phyloP scores from a whole-genome alignment of 148 eudicot genomes.

The Tetragonia tetragonoides region DNA sequence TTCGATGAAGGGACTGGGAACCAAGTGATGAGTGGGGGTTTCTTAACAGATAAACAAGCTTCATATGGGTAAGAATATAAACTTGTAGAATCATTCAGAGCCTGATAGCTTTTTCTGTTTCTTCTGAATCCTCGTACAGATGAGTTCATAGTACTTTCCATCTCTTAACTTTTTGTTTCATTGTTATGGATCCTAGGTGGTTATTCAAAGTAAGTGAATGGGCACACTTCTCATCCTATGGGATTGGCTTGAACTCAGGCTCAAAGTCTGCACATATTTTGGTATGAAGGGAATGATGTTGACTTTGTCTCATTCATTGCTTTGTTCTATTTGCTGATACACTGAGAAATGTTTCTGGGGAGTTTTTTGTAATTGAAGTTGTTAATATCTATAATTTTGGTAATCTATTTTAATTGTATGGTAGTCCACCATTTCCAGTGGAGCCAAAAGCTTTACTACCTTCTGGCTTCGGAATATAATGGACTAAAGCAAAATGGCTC shows the following conservation, averaged over 20 bases:
- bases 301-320: not conserved
- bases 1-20: slow-evolving; percentile 95
- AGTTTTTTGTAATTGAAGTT: too few species aligned
- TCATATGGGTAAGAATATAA: slow-evolving; percentile 66
- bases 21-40: slow-evolving; percentile 90
- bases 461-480: too few species aligned
- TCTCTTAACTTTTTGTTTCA: slow-evolving; percentile 10
- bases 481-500: too few species aligned
- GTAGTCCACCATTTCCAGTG: too few species aligned
- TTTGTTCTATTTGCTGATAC: slow-evolving; percentile 1
- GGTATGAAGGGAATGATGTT: slow-evolving; percentile 37
- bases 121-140: not conserved
- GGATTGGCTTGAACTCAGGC: slow-evolving; percentile 72
- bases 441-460: too few species aligned
- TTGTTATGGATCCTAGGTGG: slow-evolving; percentile 50
- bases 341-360: too few species aligned
- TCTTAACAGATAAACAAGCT: slow-evolving; percentile 94
- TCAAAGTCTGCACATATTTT: slow-evolving; percentile 79
- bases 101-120: slow-evolving; percentile 7
- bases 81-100: not conserved
- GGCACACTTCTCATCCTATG: slow-evolving; percentile 85
- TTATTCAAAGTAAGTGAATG: slow-evolving; percentile 93
- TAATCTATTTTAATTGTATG: too few species aligned
- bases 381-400: too few species aligned
- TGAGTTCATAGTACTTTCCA: not conserved